Percentiles rank a stretch among this genome's conserved stretches.
phyloP scores from a whole-genome alignment of 2,329 filamentous ascomycete species.

The Xylariaceae sp. region DNA sequence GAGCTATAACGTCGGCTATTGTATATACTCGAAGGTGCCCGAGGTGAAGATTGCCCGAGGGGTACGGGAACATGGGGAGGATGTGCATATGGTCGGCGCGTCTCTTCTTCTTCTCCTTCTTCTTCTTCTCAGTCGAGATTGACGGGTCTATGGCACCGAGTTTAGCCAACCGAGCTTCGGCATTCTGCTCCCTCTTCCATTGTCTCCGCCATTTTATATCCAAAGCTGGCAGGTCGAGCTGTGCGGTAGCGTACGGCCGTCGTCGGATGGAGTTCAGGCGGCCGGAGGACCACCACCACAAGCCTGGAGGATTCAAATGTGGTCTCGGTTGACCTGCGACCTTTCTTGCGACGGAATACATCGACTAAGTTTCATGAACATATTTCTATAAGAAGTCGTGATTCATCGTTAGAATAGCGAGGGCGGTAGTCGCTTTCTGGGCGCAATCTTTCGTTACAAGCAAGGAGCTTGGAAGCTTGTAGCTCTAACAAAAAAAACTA shows the following conservation, averaged over 20 bases:
- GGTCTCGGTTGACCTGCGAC: constrained; percentile 25
- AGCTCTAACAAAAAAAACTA: neutral
- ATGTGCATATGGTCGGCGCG: constrained; percentile 61
- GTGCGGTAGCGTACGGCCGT: constrained; percentile 25
- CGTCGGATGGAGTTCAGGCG: constrained; percentile 7
- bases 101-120: constrained; percentile 14
- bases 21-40: constrained; percentile 89
- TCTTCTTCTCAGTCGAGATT: neutral
- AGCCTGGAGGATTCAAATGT: constrained; percentile 21
- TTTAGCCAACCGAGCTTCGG: constrained; percentile 1
- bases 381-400: neutral
- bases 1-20: constrained; percentile 82
- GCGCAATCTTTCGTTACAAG: neutral
- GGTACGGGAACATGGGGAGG: constrained; percentile 92
- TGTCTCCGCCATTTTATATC: constrained; percentile 56
- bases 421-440: neutral
- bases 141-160: neutral
- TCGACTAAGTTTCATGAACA: constrained; percentile 26
- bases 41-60: constrained; percentile 82
- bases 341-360: constrained; percentile 30
- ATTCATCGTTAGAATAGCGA: neutral
- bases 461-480: neutral
- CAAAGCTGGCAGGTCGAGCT: constrained; percentile 51
- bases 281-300: constrained; percentile 12
- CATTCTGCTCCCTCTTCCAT: constrained; percentile 41